Base-by-base conservation (phyloP, 352 stramenopile genomes). In the Pythium plurisporium region DNA sequence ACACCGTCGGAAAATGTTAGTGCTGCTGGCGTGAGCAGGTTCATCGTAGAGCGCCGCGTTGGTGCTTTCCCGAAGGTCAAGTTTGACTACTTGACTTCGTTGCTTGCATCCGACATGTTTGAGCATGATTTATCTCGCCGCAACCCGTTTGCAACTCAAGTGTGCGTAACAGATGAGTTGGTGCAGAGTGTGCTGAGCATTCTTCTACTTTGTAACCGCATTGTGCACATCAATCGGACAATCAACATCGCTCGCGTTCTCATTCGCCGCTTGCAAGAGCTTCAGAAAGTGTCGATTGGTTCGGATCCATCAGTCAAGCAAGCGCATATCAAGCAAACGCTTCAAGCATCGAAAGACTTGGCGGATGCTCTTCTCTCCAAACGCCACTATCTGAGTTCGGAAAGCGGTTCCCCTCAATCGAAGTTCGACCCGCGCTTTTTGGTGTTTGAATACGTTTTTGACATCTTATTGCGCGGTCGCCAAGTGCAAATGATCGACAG, bases 381-480 rank as follows among this genome's bases (percentile, higher is more conserved):
- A 43, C 77, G 84, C 7, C 76, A 94, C 55, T 95, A 91, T 43
- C 56, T 94, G 31, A 19, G 2, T 5, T 6, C 30, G 11, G 41
- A 31, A 5, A 26, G 17, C 3, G 45, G 72, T 5, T 47, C 37
- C 10, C n/a, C 10, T 2, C 37, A 72, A 33, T 97, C 96, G 64
- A 67, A 73, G 20, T 98, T 99, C 64, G 97, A 99, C 62, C 97
- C 97, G 26, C 83, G 97, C 3, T 99, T 99, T 58, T 75, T 99
- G 42, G 91, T 99, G 6, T 99, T 99, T 78, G 98, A 99, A 73
- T 99, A 99, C 62, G 97, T 98, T 1, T 99, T 99, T 67, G 97
- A 97, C 20, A 79, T 99, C 26, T 84, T 99, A 67, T 76, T 99
- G 20, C 88, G 98, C 37, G 90, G 92, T 14, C 96, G 94, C 38